A percentile compares a stretch with the other conserved stretches of the same genome.
Conservation (phyloP, 192 early-diverging fungal species). For the Entomortierella lignicola region DNA sequence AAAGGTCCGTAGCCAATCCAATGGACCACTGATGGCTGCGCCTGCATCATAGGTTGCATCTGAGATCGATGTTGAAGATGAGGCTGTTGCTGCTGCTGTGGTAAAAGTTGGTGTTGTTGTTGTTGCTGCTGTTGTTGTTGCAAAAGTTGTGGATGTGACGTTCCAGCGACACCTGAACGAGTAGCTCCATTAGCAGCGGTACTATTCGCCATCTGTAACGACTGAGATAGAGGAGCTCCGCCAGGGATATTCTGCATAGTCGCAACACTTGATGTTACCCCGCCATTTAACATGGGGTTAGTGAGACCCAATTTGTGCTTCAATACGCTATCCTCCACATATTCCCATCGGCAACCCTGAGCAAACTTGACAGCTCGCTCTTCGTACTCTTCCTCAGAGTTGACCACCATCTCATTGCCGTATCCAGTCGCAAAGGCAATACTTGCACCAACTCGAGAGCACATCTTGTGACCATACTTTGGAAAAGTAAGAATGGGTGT, state of each 20-base stretch:
- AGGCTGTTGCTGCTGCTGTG: too few species aligned
- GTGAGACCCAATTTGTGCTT: constrained; percentile 20
- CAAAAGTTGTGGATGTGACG: constrained; percentile 5
- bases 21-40: constrained; percentile 44
- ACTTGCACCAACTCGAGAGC: constrained; percentile 87
- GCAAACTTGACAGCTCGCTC: constrained; percentile 74
- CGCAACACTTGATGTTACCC: not conserved
- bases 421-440: constrained; percentile 86
- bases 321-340: constrained; percentile 45
- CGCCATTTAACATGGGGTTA: constrained; percentile 4
- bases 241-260: not conserved
- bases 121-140: constrained; percentile 17
- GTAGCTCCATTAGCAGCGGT: too few species aligned
- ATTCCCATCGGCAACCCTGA: constrained; percentile 58
- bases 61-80: constrained; percentile 4
- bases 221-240: not conserved
- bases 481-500: constrained; percentile 94
- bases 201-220: not conserved
- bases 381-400: constrained; percentile 71
- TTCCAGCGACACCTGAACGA: too few species aligned
- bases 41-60: constrained; percentile 1
- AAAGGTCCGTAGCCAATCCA: constrained; percentile 60
- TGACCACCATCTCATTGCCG: constrained; percentile 75
- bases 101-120: constrained; percentile 1
- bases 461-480: constrained; percentile 91